Percentiles rank a stretch among this genome's conserved stretches.
phyloP scores from a whole-genome alignment of 805 yeast genomes.

The Yueomyces sinensis region DNA sequence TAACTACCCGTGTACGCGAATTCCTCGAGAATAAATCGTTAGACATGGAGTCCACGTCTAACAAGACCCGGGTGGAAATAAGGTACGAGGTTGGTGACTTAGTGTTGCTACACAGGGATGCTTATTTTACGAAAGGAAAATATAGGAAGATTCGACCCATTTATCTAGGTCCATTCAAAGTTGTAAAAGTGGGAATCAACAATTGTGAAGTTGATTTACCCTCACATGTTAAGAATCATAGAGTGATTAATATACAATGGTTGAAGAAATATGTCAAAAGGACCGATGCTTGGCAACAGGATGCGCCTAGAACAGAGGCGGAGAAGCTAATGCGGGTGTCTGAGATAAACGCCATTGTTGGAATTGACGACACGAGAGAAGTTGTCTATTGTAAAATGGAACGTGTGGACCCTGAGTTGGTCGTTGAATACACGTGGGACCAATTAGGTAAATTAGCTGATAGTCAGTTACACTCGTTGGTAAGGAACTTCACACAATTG shows the following conservation, averaged over 20 bases:
- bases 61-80: slow-evolving; percentile 1
- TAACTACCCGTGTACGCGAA: neutral
- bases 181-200: neutral
- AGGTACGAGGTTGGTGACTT: slow-evolving; percentile 1
- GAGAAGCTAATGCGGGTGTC: neutral
- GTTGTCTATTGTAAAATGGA: neutral
- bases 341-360: neutral
- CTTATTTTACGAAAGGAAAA: slow-evolving; percentile 1
- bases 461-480: too few species aligned
- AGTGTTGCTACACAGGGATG: slow-evolving; percentile 3
- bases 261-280: neutral
- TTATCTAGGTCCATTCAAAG: slow-evolving; percentile 1
- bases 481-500: too few species aligned
- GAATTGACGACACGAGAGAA: neutral
- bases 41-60: slow-evolving; percentile 1
- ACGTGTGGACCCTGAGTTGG: neutral
- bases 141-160: neutral
- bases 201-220: slow-evolving; percentile 4
- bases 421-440: neutral
- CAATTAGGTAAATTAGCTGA: too few species aligned
- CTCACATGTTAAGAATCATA: neutral
- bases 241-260: slow-evolving; percentile 3
- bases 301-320: neutral
- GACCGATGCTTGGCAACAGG: neutral
- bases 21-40: slow-evolving; percentile 1